Evolutionary conservation across 208 protist genomes (phyloP).

Genomic region (Leishmania turanica): DNA sequence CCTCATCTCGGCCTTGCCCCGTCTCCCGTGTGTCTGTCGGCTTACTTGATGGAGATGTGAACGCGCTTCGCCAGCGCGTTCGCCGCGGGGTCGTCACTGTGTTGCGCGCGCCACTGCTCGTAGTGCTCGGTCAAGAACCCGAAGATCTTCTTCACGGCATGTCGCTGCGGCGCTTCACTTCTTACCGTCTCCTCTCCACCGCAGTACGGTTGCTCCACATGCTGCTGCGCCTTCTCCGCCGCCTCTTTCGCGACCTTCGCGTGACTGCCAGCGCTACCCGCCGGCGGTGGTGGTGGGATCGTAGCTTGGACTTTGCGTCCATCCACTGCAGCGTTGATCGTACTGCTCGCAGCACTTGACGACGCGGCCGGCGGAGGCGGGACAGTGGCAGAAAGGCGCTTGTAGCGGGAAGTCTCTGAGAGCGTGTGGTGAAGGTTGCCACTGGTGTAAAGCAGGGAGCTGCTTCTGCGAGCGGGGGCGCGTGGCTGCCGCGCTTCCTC

Average conservation of each 20-base stretch:
- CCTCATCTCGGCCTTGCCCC: background rate
- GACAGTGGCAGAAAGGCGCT: background rate
- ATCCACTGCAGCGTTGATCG: background rate
- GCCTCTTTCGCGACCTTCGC: background rate
- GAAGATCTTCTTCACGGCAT: constrained; percentile 36
- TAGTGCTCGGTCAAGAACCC: constrained; percentile 37
- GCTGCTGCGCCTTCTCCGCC: background rate
- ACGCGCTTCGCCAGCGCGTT: constrained; percentile 34
- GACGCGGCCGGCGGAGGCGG: background rate
- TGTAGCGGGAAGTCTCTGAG: background rate
- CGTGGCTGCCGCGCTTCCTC: constrained; percentile 32
- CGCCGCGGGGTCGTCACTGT: constrained; percentile 23
- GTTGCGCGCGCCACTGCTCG: constrained; percentile 37
- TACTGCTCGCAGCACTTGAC: background rate
- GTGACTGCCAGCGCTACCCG: background rate
- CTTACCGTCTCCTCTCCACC: constrained; percentile 46
- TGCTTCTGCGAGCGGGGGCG: background rate
- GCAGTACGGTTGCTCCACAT: constrained; percentile 45
- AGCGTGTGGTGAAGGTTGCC: background rate
- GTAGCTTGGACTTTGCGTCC: background rate
- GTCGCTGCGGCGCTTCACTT: constrained; percentile 11
- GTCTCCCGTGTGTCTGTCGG: background rate
- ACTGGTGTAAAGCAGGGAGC: background rate
- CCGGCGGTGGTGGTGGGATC: background rate
- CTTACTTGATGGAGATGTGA: constrained; percentile 21